These are phyloP conservation scores for Amoeboradix gromovi DNA, from an alignment of 371 early-diverging fungal genomes.

Conservation along the genomic window DNA sequence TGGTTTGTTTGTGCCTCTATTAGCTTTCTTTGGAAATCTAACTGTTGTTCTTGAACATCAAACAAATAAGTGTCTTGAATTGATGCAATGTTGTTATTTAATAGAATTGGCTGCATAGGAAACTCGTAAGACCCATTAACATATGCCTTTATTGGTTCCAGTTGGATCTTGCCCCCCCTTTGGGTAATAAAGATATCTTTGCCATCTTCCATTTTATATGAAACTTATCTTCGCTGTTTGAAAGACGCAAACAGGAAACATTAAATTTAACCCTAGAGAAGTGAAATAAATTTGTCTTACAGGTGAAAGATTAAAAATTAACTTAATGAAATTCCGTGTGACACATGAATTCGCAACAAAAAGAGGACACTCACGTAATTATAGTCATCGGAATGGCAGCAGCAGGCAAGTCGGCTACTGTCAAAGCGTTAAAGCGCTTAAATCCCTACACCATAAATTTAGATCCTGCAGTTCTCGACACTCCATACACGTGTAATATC, in stretches of 20 bases:
- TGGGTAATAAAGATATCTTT: not conserved
- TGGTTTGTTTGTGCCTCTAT: not conserved
- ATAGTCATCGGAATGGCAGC: not conserved
- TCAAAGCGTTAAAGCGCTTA: not conserved
- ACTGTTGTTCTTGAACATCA: not conserved
- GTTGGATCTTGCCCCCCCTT: not conserved
- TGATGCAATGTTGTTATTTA: not conserved
- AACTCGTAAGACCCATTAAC: not conserved
- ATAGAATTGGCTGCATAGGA: not conserved
- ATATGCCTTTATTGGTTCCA: not conserved
- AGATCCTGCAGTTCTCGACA: constrained; percentile 81
- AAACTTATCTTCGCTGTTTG: too few relatives aligned
- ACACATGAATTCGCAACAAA: not conserved
- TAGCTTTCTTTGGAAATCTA: not conserved
- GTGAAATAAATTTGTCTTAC: too few relatives aligned
- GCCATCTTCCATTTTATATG: not conserved
- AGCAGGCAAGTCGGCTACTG: not conserved
- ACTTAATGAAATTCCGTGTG: not conserved
- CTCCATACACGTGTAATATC: constrained; percentile 82
- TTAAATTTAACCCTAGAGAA: too few relatives aligned
- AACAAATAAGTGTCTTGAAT: not conserved
- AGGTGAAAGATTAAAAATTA: not conserved
- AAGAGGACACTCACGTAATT: not conserved
- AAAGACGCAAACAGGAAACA: too few relatives aligned
- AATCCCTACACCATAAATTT: constrained; percentile 78